phyloP scores from a whole-genome alignment of 805 yeast species.

The Babjeviella inositovora region DNA sequence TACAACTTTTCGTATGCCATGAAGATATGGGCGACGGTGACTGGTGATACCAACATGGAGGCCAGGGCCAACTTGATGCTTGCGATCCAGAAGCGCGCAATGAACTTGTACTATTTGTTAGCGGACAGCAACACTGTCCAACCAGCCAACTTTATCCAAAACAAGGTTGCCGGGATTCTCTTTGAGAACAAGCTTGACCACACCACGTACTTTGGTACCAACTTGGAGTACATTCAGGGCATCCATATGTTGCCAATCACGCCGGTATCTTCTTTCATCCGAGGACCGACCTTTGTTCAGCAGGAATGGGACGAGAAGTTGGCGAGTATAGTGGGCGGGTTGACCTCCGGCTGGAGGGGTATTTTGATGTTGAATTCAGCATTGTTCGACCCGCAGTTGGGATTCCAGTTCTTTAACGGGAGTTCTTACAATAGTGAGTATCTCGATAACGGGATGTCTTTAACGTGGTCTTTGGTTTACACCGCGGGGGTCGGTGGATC shows the following conservation, averaged over 20 bases:
- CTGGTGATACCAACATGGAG: slow-evolving; percentile 34
- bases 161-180: slow-evolving; percentile 58
- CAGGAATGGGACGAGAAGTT: slow-evolving; percentile 51
- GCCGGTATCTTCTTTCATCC: slow-evolving; percentile 44
- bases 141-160: slow-evolving; percentile 37
- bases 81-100: slow-evolving; percentile 35
- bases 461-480: slow-evolving; percentile 75
- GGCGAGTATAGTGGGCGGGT: slow-evolving; percentile 20
- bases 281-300: slow-evolving; percentile 33
- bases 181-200: slow-evolving; percentile 64
- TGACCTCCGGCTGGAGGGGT: slow-evolving; percentile 61
- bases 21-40: slow-evolving; percentile 46
- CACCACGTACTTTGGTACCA: slow-evolving; percentile 61
- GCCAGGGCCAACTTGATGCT: slow-evolving; percentile 42
- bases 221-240: slow-evolving; percentile 63
- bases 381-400: slow-evolving; percentile 44
- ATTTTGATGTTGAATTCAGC: slow-evolving; percentile 63
- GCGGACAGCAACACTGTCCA: slow-evolving; percentile 34
- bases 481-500: slow-evolving; percentile 34
- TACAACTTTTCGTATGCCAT: slow-evolving; percentile 56
- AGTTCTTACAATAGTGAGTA: slow-evolving; percentile 31
- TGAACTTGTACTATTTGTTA: slow-evolving; percentile 40
- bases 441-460: slow-evolving; percentile 75
- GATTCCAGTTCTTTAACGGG: slow-evolving; percentile 48
- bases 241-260: slow-evolving; percentile 68